phyloP scores from a whole-genome alignment of 331 rosid genomes.

The Arachis monticola region DNA sequence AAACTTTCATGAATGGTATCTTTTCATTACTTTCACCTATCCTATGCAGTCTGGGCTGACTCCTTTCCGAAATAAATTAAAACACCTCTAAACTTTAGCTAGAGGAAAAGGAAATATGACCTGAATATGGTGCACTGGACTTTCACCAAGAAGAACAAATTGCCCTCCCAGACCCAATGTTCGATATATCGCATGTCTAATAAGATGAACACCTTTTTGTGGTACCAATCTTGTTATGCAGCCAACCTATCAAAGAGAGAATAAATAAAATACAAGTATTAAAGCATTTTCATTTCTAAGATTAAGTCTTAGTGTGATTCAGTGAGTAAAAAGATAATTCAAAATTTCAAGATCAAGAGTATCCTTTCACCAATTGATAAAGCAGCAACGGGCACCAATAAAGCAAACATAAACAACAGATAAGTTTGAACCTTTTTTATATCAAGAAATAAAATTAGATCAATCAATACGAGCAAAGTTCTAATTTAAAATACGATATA shows the following conservation, averaged over 20 bases:
- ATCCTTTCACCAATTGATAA: conserved; percentile 8
- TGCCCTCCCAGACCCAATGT: conserved; percentile 94
- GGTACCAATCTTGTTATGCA: conserved; percentile 98
- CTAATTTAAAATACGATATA: conserved; percentile 13
- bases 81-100: conserved; percentile 30
- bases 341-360: conserved; percentile 24
- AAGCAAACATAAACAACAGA: neutral
- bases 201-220: conserved; percentile 96
- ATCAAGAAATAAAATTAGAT: too few species aligned
- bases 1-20: conserved; percentile 24
- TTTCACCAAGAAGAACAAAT: conserved; percentile 95
- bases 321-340: conserved; percentile 28
- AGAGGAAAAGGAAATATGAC: conserved; percentile 51
- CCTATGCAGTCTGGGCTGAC: conserved; percentile 2
- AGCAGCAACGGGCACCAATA: conserved; percentile 17
- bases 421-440: too few species aligned
- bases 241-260: conserved; percentile 66
- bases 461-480: too few species aligned
- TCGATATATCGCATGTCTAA: conserved; percentile 87
- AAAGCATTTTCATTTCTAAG: conserved; percentile 32
- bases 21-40: conserved; percentile 26
- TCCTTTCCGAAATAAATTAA: conserved; percentile 33
- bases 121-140: conserved; percentile 94
- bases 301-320: conserved; percentile 18
- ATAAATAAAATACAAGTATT: conserved; percentile 25